Percentiles rank a stretch among this genome's conserved stretches.
Conservation (phyloP, 148 eudicot genomes). For the Silene latifolia region DNA sequence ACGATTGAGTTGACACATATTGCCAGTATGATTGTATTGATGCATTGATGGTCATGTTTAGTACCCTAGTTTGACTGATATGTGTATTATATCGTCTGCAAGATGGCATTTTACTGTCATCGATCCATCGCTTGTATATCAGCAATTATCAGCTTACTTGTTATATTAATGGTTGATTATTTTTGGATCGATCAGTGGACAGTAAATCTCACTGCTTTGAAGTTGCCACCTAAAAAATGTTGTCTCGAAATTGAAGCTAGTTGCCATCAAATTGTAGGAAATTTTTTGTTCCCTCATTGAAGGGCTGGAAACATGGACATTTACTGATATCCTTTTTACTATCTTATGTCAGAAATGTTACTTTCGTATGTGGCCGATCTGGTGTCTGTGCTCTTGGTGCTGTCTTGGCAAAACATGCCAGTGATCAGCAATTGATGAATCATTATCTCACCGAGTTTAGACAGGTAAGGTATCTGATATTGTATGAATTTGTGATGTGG, state of each 20-base stretch:
- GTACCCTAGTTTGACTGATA: not conserved
- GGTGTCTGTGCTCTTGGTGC: slow-evolving; percentile 92
- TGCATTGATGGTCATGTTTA: not conserved
- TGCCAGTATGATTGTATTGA: not conserved
- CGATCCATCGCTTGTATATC: not conserved
- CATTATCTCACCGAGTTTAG: slow-evolving; percentile 55
- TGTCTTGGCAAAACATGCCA: slow-evolving; percentile 62
- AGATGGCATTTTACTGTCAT: not conserved
- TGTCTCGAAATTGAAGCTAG: too few species aligned
- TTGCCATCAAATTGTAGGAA: too few species aligned
- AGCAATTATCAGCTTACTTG: not conserved
- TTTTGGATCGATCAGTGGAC: not conserved
- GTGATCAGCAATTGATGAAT: slow-evolving; percentile 42
- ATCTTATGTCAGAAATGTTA: slow-evolving; percentile 53
- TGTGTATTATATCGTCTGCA: not conserved
- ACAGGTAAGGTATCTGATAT: slow-evolving; percentile 37
- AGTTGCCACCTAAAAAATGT: not conserved
- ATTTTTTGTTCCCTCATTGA: too few species aligned
- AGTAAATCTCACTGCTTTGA: not conserved
- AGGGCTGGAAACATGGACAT: slow-evolving; percentile 2
- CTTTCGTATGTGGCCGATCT: slow-evolving; percentile 80
- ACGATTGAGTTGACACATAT: too few species aligned
- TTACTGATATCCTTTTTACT: slow-evolving; percentile 1
- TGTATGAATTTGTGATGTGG: slow-evolving; percentile 3
- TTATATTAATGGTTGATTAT: not conserved